Evolutionary conservation across 139 green algal species (phyloP).

Genomic region (Coelastrella sp.): DNA sequence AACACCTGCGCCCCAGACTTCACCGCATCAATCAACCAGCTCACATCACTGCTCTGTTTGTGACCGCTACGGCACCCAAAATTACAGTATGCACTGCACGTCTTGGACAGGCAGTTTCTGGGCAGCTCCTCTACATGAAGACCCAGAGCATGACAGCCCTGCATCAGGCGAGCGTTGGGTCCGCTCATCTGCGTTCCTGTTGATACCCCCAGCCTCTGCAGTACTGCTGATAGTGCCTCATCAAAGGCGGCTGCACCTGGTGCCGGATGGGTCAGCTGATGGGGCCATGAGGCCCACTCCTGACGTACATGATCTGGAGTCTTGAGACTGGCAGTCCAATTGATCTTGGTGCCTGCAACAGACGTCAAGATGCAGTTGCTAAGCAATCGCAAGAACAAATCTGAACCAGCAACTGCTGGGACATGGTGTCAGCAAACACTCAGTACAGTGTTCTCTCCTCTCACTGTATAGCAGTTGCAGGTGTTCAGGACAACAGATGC

Average conservation of each 20-base stretch:
- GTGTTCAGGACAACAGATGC: too few species aligned
- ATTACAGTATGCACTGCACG: conserved; percentile 49
- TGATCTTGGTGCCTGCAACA: conserved; percentile 71
- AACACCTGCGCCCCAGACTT: conserved; percentile 63
- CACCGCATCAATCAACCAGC: conserved; percentile 73
- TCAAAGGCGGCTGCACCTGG: conserved; percentile 10
- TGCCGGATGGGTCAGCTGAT: conserved; percentile 10
- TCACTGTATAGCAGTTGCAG: too few species aligned
- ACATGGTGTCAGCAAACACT: too few species aligned
- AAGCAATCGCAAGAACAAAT: too few species aligned
- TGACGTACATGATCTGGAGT: conserved; percentile 54
- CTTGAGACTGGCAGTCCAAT: conserved; percentile 73
- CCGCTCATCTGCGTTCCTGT: conserved; percentile 49
- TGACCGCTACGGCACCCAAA: conserved; percentile 67
- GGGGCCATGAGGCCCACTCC: conserved; percentile 52
- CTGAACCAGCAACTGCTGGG: too few species aligned
- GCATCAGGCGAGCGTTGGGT: conserved; percentile 54
- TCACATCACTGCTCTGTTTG: conserved; percentile 69
- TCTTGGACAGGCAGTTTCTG: conserved; percentile 57
- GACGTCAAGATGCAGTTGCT: too few species aligned
- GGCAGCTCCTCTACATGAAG: conserved; percentile 60
- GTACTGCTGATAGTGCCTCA: conserved; percentile 49
- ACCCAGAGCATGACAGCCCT: conserved; percentile 57
- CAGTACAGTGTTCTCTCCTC: too few species aligned
- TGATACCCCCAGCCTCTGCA: conserved; percentile 37